Evolutionary conservation across 164 flowering plant genomes (phyloP).

Genomic region (Dillenia suffruticosa): DNA sequence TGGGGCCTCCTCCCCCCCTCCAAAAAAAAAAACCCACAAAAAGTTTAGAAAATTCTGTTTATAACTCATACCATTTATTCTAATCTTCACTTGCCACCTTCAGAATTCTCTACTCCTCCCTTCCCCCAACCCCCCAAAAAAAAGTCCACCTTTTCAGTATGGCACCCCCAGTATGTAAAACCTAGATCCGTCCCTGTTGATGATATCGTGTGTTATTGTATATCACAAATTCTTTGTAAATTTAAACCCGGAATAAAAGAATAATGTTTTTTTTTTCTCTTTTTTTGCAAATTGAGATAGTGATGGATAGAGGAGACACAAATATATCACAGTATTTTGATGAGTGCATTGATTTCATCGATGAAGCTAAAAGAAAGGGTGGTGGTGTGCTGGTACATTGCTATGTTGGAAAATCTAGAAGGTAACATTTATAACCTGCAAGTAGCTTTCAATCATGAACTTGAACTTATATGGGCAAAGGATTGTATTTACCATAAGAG

Average conservation of each 20-base stretch:
- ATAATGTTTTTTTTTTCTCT: constrained; percentile 9
- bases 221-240: not conserved
- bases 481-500: no score
- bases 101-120: not conserved
- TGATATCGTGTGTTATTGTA: not conserved
- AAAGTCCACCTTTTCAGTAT: not conserved
- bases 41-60: no score
- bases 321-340: constrained; percentile 57
- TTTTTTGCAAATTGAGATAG: constrained; percentile 33
- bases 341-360: constrained; percentile 79
- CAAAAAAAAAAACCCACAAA: no score
- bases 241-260: not conserved
- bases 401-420: constrained; percentile 84
- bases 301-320: constrained; percentile 49
- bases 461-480: no score
- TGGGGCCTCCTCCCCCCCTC: no score
- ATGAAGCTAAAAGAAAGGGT: constrained; percentile 68
- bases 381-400: constrained; percentile 92
- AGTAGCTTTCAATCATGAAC: no score
- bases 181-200: no score
- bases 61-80: no score
- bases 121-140: not conserved
- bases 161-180: not conserved
- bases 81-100: no score
- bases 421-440: constrained; percentile 35